phyloP scores from a whole-genome alignment of 495 filamentous ascomycete genomes.

The Sabuloglossum arenarium region DNA sequence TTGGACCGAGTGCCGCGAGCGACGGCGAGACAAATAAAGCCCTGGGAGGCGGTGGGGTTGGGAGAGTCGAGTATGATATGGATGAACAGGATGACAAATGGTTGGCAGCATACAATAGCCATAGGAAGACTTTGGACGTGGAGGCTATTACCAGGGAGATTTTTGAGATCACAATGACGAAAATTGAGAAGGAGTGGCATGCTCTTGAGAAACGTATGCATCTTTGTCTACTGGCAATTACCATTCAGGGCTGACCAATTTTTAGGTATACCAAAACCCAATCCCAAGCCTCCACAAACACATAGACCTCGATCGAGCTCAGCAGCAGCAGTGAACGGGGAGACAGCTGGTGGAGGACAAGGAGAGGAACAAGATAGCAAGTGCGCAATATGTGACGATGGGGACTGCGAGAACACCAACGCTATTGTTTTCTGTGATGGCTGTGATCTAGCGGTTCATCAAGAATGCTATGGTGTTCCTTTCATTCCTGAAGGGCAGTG shows the following conservation, averaged over 20 bases:
- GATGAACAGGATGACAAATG: conserved; percentile 97
- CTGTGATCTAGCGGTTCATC: conserved; percentile 91
- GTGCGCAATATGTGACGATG: conserved; percentile 94
- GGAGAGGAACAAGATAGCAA: conserved; percentile 95
- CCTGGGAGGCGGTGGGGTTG: conserved; percentile 26
- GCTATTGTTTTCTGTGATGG: conserved; percentile 99
- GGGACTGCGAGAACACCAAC: conserved; percentile 98
- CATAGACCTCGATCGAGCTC: conserved; percentile 80
- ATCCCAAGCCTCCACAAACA: conserved; percentile 85
- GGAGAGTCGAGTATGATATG: conserved; percentile 96
- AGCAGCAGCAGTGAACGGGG: conserved; percentile 78
- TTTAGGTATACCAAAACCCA: conserved; percentile 65
- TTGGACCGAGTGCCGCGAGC: conserved; percentile 29
- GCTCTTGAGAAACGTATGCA: conserved; percentile 61
- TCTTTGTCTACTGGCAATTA: background rate
- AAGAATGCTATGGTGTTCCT: conserved; percentile 97
- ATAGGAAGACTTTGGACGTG: conserved; percentile 46
- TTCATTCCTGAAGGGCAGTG: conserved; percentile 98
- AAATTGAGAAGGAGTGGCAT: conserved; percentile 98
- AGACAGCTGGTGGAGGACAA: conserved; percentile 42
- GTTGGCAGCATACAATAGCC: conserved; percentile 65
- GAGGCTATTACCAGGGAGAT: conserved; percentile 76
- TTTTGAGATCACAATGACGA: conserved; percentile 94
- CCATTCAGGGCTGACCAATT: background rate
- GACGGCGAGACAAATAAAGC: conserved; percentile 37